Conservation (phyloP, 305 asterid species). For the Fraxinus dipetala region DNA sequence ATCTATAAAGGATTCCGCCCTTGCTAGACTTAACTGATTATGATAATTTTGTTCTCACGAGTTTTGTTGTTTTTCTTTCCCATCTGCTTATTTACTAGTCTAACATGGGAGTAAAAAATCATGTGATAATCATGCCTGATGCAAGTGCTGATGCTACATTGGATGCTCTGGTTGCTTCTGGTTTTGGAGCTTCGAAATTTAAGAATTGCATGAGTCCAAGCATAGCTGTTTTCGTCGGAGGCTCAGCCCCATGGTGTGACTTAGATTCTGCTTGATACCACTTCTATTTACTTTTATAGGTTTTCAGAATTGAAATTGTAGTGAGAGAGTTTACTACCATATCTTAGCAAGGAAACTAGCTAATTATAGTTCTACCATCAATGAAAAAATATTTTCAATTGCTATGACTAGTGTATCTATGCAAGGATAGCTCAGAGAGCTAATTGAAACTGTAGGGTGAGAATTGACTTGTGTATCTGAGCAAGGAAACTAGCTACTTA, state of each 20-base stretch:
- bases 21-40: neutral
- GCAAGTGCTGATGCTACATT: conserved; percentile 31
- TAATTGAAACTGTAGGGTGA: neutral
- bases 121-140: conserved; percentile 33
- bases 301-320: conserved; percentile 4
- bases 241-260: conserved; percentile 28
- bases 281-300: neutral
- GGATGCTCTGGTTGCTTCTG: conserved; percentile 29
- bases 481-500: neutral
- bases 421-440: neutral
- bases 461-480: neutral
- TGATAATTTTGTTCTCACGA: neutral
- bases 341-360: neutral
- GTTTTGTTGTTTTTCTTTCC: neutral
- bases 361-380: neutral
- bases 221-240: conserved; percentile 30
- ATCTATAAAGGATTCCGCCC: neutral
- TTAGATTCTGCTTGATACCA: neutral
- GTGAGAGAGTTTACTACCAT: neutral
- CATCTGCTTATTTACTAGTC: conserved; percentile 17
- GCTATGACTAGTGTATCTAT: neutral
- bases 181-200: conserved; percentile 32
- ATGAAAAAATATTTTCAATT: neutral
- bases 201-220: conserved; percentile 23
- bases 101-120: conserved; percentile 28